These are phyloP conservation scores for Aspergillus carlsbadensis DNA, from an alignment of 495 filamentous ascomycete species.

Conservation along the genomic window DNA sequence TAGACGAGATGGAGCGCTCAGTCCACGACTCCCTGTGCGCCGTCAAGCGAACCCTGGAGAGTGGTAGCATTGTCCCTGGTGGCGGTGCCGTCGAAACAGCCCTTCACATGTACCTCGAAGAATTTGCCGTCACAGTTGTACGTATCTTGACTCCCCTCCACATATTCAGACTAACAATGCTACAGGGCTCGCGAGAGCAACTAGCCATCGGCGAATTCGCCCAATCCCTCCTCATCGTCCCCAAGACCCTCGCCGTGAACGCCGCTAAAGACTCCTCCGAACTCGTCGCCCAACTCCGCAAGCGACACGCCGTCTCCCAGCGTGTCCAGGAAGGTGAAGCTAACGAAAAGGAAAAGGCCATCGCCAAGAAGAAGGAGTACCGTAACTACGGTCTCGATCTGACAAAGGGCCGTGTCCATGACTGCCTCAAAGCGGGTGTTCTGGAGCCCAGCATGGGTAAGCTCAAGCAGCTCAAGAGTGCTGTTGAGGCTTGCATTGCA, in stretches of 20 bases:
- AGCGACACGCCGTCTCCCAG: constrained; percentile 91
- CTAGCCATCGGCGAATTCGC: constrained; percentile 98
- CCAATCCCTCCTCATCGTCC: constrained; percentile 88
- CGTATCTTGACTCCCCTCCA: constrained; percentile 24
- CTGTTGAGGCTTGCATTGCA: constrained; percentile 96
- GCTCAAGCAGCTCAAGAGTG: constrained; percentile 96
- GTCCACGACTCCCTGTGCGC: constrained; percentile 96
- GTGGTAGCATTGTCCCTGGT: constrained; percentile 93
- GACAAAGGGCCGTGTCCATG: constrained; percentile 83
- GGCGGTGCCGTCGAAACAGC: constrained; percentile 98
- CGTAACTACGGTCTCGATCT: constrained; percentile 97
- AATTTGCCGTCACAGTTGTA: constrained; percentile 96
- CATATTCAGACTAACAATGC: constrained; percentile 16
- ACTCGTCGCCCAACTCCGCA: constrained; percentile 92
- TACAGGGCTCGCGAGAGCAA: constrained; percentile 87
- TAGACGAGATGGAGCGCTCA: constrained; percentile 99
- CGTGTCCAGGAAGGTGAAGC: constrained; percentile 78
- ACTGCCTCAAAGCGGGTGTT: constrained; percentile 92
- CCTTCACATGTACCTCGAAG: constrained; percentile 97
- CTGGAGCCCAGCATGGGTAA: constrained; percentile 98
- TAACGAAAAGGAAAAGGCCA: constrained; percentile 80
- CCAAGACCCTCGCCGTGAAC: constrained; percentile 95
- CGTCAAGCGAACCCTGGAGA: constrained; percentile 95
- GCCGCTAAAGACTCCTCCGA: constrained; percentile 94
- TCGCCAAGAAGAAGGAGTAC: constrained; percentile 93